phyloP scores from a whole-genome alignment of 2,329 filamentous ascomycete genomes.

The Pseudogymnoascus sp. region DNA sequence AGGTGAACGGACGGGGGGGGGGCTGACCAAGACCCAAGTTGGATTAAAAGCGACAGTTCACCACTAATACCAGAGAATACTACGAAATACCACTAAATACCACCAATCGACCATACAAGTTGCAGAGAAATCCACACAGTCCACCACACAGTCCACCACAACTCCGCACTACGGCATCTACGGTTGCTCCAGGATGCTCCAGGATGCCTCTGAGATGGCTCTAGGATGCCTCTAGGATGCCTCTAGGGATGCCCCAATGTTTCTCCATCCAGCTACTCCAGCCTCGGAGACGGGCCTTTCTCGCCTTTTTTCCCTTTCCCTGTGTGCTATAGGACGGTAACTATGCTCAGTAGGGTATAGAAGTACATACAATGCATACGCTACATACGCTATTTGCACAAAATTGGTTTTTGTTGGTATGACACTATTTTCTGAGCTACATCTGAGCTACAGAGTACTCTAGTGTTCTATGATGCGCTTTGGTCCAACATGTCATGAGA shows the following conservation, averaged over 20 bases:
- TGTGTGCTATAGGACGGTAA: neutral
- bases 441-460: neutral
- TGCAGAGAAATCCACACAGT: neutral
- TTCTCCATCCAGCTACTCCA: slow-evolving; percentile 6
- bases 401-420: neutral
- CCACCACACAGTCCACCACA: neutral
- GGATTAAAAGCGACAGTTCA: slow-evolving; percentile 2
- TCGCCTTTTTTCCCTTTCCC: neutral
- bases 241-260: neutral
- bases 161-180: neutral
- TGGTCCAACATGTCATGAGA: slow-evolving; percentile 7
- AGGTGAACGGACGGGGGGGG: slow-evolving; percentile 23
- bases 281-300: slow-evolving; percentile 10
- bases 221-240: neutral
- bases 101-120: neutral
- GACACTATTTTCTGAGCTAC: neutral
- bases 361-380: neutral
- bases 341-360: neutral
- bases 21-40: slow-evolving; percentile 10
- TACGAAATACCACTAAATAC: too few relatives aligned
- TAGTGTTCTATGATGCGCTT: slow-evolving; percentile 4
- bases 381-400: neutral
- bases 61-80: neutral
- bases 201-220: too few relatives aligned
- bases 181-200: neutral